Evolutionary conservation across 73 alveolate species (phyloP).

Genomic region (Tetrahymena malaccensis): DNA sequence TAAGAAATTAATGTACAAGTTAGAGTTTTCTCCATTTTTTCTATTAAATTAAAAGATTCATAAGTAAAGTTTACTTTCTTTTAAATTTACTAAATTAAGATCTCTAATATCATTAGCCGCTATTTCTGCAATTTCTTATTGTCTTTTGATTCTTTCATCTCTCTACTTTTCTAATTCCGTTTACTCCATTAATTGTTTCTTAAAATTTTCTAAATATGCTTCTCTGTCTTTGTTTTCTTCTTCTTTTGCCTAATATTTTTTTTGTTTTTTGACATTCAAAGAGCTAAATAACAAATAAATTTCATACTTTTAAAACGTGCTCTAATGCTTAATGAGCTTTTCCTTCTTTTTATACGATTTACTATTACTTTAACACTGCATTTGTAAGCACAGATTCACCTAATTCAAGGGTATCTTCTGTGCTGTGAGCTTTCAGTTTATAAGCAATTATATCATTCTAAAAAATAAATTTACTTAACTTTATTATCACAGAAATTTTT

Average conservation of each 20-base stretch:
- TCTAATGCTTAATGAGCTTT: not conserved
- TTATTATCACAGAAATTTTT: not conserved
- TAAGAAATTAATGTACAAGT: constrained; percentile 27
- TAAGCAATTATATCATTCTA: not conserved
- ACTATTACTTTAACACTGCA: not conserved
- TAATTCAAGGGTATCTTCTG: not conserved
- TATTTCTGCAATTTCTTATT: constrained; percentile 43
- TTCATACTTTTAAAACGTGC: not conserved
- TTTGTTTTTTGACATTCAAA: not conserved
- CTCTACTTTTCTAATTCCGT: constrained; percentile 16
- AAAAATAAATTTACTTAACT: not conserved
- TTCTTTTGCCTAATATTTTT: not conserved
- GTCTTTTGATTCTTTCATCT: constrained; percentile 34
- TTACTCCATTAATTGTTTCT: constrained; percentile 4
- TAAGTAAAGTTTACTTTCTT: not conserved
- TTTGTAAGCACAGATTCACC: constrained; percentile 17
- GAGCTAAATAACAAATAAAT: not conserved
- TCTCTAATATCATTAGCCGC: constrained; percentile 41
- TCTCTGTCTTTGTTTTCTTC: constrained; percentile 31
- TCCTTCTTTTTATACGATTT: not conserved
- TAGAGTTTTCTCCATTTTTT: constrained; percentile 42
- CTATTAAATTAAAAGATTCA: not conserved
- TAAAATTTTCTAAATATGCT: constrained; percentile 8
- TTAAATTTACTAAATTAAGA: not conserved
- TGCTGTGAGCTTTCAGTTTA: not conserved